Conservation (phyloP, 352 stramenopile species). For the Blastocystis sp. region DNA sequence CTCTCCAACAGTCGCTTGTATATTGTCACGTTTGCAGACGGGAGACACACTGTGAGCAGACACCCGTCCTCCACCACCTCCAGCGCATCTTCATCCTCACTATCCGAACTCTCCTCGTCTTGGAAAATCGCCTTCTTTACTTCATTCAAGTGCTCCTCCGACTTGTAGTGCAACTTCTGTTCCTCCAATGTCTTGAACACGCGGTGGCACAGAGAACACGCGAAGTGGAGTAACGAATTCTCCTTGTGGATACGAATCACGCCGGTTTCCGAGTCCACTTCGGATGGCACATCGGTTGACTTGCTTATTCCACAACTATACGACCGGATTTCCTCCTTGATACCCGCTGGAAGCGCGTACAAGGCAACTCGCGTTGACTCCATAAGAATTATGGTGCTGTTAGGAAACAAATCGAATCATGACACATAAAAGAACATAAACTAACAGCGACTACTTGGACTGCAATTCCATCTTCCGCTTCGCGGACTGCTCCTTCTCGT, state of each 20-base stretch:
- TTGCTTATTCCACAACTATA: background rate
- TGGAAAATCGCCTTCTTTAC: constrained; percentile 61
- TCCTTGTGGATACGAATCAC: background rate
- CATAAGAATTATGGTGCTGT: constrained; percentile 17
- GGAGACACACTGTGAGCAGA: constrained; percentile 62
- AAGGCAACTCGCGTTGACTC: background rate
- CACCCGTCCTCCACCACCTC: constrained; percentile 61
- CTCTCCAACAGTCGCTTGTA: constrained; percentile 62
- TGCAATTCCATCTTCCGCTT: constrained; percentile 2
- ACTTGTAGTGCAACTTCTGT: constrained; percentile 74
- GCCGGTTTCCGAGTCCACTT: background rate
- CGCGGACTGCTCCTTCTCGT: constrained; percentile 31
- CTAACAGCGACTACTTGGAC: background rate
- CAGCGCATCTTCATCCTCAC: constrained; percentile 48
- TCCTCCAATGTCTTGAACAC: constrained; percentile 71
- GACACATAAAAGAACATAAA: background rate
- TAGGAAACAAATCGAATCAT: constrained; percentile 22
- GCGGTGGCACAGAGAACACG: constrained; percentile 60
- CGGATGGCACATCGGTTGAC: background rate
- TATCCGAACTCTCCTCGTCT: constrained; percentile 59
- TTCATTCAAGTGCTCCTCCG: constrained; percentile 66
- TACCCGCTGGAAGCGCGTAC: background rate
- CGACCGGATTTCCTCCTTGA: background rate
- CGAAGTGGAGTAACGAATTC: constrained; percentile 42
- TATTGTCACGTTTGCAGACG: constrained; percentile 53